These are phyloP conservation scores for Penicillium corylophilum DNA, from an alignment of 2,329 filamentous ascomycete species.

Conservation along the genomic window DNA sequence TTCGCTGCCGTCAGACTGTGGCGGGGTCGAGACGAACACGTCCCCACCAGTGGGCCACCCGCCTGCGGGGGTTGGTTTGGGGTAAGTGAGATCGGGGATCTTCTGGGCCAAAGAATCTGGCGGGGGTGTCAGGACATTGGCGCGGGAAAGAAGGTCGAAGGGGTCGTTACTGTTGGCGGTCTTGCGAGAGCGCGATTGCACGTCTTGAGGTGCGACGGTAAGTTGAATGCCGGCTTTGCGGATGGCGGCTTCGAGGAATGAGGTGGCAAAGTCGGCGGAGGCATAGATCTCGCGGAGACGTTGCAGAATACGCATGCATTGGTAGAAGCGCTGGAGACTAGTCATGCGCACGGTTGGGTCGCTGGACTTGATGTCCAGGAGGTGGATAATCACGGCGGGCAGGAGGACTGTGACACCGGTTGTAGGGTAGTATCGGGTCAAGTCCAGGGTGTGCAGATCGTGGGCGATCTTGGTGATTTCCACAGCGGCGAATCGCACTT, in stretches of 20 bases:
- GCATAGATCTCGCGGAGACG: constrained; percentile 85
- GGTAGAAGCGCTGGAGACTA: constrained; percentile 77
- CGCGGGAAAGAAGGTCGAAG: constrained; percentile 23
- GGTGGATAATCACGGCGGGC: constrained; percentile 89
- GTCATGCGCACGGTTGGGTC: constrained; percentile 68
- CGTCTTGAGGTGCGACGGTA: constrained; percentile 45
- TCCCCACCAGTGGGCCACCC: constrained; percentile 28
- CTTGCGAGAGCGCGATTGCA: constrained; percentile 24
- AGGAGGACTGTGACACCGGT: constrained; percentile 88
- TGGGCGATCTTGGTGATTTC: constrained; percentile 83
- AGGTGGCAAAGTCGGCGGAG: constrained; percentile 92
- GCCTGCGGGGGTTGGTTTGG: constrained; percentile 24
- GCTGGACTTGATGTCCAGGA: constrained; percentile 86
- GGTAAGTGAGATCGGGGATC: constrained; percentile 40
- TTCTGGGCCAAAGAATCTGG: constrained; percentile 43
- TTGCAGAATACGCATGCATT: constrained; percentile 90
- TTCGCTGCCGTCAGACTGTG: constrained; percentile 44
- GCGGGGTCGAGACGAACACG: constrained; percentile 42
- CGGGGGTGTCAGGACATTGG: constrained; percentile 41
- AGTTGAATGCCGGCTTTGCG: constrained; percentile 80
- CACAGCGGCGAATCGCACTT: constrained; percentile 78
- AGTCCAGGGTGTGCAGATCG: constrained; percentile 67
- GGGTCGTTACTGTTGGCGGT: constrained; percentile 12
- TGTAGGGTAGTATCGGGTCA: constrained; percentile 80
- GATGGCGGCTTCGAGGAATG: constrained; percentile 88